Evolutionary conservation across 208 protist species (phyloP), one percentile per base, ranked within the genome.

Genomic region (Acanthamoeba lenticulata): DNA sequence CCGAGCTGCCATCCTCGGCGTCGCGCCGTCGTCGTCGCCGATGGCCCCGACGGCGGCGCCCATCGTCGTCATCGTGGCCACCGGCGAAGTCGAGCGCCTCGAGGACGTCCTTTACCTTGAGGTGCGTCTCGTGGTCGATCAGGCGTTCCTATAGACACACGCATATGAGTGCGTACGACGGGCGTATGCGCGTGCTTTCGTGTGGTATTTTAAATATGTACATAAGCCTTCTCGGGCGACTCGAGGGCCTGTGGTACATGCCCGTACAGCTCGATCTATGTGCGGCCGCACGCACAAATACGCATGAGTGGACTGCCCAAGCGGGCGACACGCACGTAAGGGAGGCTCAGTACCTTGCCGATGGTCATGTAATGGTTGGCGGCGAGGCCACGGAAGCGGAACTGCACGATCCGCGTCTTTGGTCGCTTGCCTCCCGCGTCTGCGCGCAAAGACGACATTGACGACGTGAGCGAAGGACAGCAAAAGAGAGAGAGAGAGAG

Each of bases 331-430:
- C 49, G 13, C 19, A 57, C 9, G 9, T 57, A 19, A 57, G 62
- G 21, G 7, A 9, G 9, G n/a, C n/a, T 32, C 11, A 7, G 17
- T 72, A 47, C 77, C 77, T 91, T 91, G 32, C 85, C 85, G 34
- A 91, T 74, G 40, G 85, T 69, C 49, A 91, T 72, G 60, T 85
- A 85, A 11, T 91, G 85, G n/a, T 47, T 91, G 7, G 55, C 27
- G 21, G 85, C 65, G 24, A 91, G 85, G 52, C 55, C 85, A 29
- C 85, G 49, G 29, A 91, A 91, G 42, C 85, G 85, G n/a, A 91
- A 91, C 60, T 74, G 60, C 85, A 72, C 85, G 38, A 91, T 38
- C 34, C 85, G 52, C 45, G 85, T 91, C 40, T 74, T 44, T 9
- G 85, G 85, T 69, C 85, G 32, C 34, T 65, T 65, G 38, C 85